Base-by-base conservation (phyloP, 2,329 filamentous ascomycete genomes). In the Fusarium xylarioides region DNA sequence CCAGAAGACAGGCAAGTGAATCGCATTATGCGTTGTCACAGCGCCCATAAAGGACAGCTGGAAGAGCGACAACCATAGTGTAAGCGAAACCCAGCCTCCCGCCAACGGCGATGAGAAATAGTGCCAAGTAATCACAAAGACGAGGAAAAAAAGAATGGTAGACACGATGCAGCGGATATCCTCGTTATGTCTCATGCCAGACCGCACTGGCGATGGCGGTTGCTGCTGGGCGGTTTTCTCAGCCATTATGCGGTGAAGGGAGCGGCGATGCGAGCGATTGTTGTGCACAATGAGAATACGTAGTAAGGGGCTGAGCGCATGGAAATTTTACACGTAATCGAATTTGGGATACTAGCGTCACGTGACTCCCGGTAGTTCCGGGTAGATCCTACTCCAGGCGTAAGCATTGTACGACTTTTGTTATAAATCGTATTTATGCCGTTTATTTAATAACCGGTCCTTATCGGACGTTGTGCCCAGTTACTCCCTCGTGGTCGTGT, bases 11-110 rank as follows among this genome's bases (percentile, higher is more conserved):
- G 66, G 66, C 34, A 68, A 2, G 4, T 68, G 66, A 46, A 68
- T 68, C 1, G 66, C 66, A 16, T 68, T 68, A 19, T 68, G 66
- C 14, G 66, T 68, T 11, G 66, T 56, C 11, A 68, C 66, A 1
- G 66, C 43, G 21, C 66, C 66, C 66, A 68, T 68, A 1, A 68
- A 68, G 21, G 66, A 68, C 18, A 68, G 58, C 23, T 68, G 66
- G 38, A 52, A 68, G 16, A 68, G 30, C n/a, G 66, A 19, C 19
- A 68, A 30, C 66, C 66, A 68, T 68, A 68, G 38, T 4, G 32
- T 32, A 26, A 68, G 62, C 2, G 66, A 68, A 1, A 68, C 12
- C 23, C 54, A 23, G 16, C 66, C 66, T 6, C 56, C 43, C 1
- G 43, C 21, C 10, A 68, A 16, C 7, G 66, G 66, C 3, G 66